Base-by-base conservation (phyloP, 495 filamentous ascomycete species). In the Xylaria telfairii region DNA sequence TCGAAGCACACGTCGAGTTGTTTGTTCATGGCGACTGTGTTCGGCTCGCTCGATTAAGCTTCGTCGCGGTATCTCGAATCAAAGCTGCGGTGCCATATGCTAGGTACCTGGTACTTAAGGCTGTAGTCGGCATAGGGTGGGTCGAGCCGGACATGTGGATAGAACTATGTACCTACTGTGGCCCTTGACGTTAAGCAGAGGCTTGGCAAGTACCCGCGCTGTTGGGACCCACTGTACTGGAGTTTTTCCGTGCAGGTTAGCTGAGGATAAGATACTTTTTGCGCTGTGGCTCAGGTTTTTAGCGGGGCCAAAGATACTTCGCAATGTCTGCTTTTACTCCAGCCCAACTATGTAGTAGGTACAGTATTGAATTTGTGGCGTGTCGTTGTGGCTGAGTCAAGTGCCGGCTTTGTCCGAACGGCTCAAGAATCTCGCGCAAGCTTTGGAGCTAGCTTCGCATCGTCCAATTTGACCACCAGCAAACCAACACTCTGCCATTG, bases 1-100 rank as follows among this genome's bases (percentile, higher is more conserved):
- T 91, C 86, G 72, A 93, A 92, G 69, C 87, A 87, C 17, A 71
- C 68, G 67, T 89, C 85, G 34, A 93, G 81, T 63, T 87, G 79
- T 46, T 82, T 79, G 67, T 92, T 86, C 90, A 92, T 92, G 28
- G 32, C 61, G 42, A 21, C 19, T 21, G 47, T 32, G 24, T 15
- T 30, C 32, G 19, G 64, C 13, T 28, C 5, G 47, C 21, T 21
- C 1, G 30, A 24, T 66, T 17, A 32, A 30, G 17, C 4, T 53
- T 49, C 42, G 51, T 39, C 10, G 44, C 10, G 9, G 44, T 65
- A 13, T 30, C 0, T 1, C 3, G 42, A 19, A 64, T 47, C 7
- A 7, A 17, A 12, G 47, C n/a, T 51, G 21, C 24, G 19, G 47
- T 51, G 41, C 15, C 15, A 15, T 44, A 44, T 44, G 12, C 13